Evolutionary conservation across 345 rosid genomes (phyloP).

Genomic region (Chamaenerion angustifolium): DNA sequence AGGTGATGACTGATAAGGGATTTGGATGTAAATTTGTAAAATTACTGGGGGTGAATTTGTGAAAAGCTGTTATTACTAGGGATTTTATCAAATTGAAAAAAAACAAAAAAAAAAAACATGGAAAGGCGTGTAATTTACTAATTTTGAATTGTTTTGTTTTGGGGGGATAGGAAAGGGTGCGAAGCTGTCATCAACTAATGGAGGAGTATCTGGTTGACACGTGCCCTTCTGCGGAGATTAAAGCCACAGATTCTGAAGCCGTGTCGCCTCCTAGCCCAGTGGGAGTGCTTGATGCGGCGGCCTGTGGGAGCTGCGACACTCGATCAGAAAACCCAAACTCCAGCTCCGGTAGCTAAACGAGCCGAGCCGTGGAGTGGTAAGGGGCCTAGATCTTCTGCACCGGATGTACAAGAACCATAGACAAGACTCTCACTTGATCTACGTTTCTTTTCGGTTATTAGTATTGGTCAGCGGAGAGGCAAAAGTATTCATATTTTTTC

Average conservation of each 20-base stretch:
- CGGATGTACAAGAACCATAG: slow-evolving; percentile 9
- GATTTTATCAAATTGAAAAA: neutral
- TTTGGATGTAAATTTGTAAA: neutral
- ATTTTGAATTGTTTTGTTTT: slow-evolving; percentile 1
- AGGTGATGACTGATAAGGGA: slow-evolving; percentile 3
- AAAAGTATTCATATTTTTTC: neutral
- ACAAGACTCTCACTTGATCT: neutral
- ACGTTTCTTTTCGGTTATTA: neutral
- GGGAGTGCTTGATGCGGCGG: slow-evolving; percentile 53
- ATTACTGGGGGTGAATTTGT: neutral
- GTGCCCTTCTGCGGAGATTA: slow-evolving; percentile 27
- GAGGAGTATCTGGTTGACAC: slow-evolving; percentile 46
- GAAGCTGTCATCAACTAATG: slow-evolving; percentile 75
- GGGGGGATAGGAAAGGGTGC: slow-evolving; percentile 39
- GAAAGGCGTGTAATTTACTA: slow-evolving; percentile 22
- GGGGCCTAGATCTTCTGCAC: slow-evolving; percentile 6
- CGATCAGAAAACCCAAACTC: slow-evolving; percentile 26
- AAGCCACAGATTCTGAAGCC: slow-evolving; percentile 13
- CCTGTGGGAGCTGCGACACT: slow-evolving; percentile 40
- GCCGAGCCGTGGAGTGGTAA: slow-evolving; percentile 9
- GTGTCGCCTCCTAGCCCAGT: slow-evolving; percentile 40
- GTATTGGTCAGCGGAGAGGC: neutral
- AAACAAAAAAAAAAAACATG: slow-evolving; percentile 17
- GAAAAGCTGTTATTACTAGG: neutral
- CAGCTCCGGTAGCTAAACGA: slow-evolving; percentile 13